Evolutionary conservation across 352 stramenopile genomes (phyloP).

Genomic region (Phytophthora fragariae): DNA sequence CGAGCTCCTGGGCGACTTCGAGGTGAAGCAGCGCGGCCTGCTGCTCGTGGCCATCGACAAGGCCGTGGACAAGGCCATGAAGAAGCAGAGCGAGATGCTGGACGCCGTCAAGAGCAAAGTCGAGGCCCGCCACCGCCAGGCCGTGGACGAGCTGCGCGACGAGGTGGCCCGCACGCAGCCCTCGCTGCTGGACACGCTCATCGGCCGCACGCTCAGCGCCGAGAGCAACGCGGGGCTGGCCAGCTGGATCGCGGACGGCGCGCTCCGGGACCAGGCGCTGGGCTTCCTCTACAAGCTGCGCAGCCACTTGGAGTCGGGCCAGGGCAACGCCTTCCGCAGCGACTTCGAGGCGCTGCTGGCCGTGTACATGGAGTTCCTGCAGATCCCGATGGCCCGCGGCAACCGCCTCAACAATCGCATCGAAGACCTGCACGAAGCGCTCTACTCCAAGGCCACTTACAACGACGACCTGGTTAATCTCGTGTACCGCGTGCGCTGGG

Average conservation of each 20-base stretch:
- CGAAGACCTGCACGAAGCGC: constrained; percentile 40
- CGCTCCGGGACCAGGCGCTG: constrained; percentile 20
- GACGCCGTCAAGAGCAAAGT: constrained; percentile 27
- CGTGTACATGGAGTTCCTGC: constrained; percentile 40
- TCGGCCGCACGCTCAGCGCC: constrained; percentile 28
- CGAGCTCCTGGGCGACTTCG: constrained; percentile 38
- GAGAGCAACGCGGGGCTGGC: constrained; percentile 33
- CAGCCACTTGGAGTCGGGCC: constrained; percentile 21
- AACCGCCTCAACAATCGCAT: constrained; percentile 39
- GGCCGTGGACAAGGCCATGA: constrained; percentile 32
- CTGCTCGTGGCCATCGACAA: constrained; percentile 44
- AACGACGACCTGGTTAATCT: constrained; percentile 41
- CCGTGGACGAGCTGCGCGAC: constrained; percentile 21
- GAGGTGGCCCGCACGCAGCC: constrained; percentile 31
- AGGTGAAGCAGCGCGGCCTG: constrained; percentile 32
- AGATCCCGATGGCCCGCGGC: constrained; percentile 32
- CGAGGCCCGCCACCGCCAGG: constrained; percentile 24
- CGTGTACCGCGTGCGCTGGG: constrained; percentile 42
- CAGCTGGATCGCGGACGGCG: constrained; percentile 30
- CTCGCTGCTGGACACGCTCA: constrained; percentile 22
- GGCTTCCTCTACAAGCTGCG: constrained; percentile 25
- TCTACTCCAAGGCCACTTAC: constrained; percentile 26
- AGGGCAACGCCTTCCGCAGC: constrained; percentile 37
- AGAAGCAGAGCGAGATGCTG: constrained; percentile 44
- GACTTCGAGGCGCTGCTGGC: constrained; percentile 40